phyloP scores from a whole-genome alignment of 495 filamentous ascomycete genomes.

The Glarea lozoyensis region DNA sequence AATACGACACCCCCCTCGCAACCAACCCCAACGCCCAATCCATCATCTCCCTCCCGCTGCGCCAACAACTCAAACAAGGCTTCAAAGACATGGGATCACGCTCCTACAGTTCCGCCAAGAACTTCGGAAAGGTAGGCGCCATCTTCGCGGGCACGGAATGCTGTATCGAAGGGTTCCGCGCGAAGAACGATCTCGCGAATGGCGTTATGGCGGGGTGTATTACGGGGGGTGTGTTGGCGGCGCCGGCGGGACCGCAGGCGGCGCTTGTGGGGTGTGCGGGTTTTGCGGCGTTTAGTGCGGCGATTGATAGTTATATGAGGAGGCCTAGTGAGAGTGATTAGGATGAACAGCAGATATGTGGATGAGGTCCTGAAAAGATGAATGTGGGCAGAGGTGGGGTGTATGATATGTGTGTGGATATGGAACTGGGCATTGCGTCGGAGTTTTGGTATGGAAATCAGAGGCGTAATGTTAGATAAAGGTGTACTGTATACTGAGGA shows the following conservation, averaged over 20 bases:
- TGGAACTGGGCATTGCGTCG: neutral
- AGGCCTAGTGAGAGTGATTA: slow-evolving; percentile 45
- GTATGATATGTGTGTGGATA: neutral
- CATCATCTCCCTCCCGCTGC: slow-evolving; percentile 64
- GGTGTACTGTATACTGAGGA: no score
- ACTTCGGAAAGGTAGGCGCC: slow-evolving; percentile 86
- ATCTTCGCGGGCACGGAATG: slow-evolving; percentile 92
- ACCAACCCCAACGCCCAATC: slow-evolving; percentile 48
- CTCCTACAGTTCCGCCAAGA: slow-evolving; percentile 80
- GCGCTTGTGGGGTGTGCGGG: slow-evolving; percentile 84
- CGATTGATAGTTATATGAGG: slow-evolving; percentile 88
- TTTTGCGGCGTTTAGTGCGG: slow-evolving; percentile 90
- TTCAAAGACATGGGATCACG: slow-evolving; percentile 91
- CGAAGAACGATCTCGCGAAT: slow-evolving; percentile 90
- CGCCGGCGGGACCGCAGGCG: slow-evolving; percentile 82
- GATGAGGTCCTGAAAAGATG: neutral
- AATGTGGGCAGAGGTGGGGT: neutral
- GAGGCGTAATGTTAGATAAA: no score
- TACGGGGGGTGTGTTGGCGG: slow-evolving; percentile 79
- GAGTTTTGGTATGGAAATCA: neutral
- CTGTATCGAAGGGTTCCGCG: slow-evolving; percentile 82
- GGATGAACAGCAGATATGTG: neutral
- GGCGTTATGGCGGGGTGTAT: slow-evolving; percentile 82
- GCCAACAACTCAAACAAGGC: slow-evolving; percentile 70
- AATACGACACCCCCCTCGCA: slow-evolving; percentile 71